Base-by-base conservation (phyloP, 192 early-diverging fungal genomes). In the Funneliformis mosseae region DNA sequence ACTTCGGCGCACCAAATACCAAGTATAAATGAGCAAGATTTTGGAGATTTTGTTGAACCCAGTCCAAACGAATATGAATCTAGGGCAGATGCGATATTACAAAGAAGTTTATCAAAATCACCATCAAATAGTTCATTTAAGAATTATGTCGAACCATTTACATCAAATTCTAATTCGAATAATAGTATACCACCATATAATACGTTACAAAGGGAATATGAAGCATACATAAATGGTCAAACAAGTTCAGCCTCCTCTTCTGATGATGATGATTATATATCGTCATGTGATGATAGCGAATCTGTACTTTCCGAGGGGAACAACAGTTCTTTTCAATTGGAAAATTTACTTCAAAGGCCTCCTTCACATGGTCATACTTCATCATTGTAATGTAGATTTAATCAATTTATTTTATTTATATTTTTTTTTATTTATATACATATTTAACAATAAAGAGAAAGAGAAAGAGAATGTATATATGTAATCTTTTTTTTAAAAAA, bases 1-100 rank as follows among this genome's bases (percentile, higher is more conserved):
- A 10, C 77, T 43, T 45, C 64, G 68, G 9, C 62, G 8, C 62
- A 62, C 41, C 64, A 66, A 33, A 73, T 71, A 50, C 78, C 67
- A 45, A 66, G 46, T 25, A 71, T 71, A 41, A 71, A 38, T 18
- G 63, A 79, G 25, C 67, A 79, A 61, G 69, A 71, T 70, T 50
- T 71, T 27, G 69, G 42, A 45, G 33, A n/a, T 25, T 38, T 43
- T 70, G 41, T 43, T 70, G 63, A 28, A 25, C 63, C 63, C 28
- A 66, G 23, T 28, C 9, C 23, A 14, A 25, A 25, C 14, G 71
- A 73, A 42, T 38, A 73, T 43, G 71, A 73, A 42, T 42, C 39
- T 39, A 43, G 71, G 39, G 45, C 39, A 4, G 71, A 73, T 25
- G 71, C 28, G 5, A 73, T 46, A 16, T 73, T 42, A 46, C 28